A percentile compares a stretch with the other conserved stretches of the same genome.
phyloP scores from a whole-genome alignment of 257 asterid species.

The Solanum etuberosum region DNA sequence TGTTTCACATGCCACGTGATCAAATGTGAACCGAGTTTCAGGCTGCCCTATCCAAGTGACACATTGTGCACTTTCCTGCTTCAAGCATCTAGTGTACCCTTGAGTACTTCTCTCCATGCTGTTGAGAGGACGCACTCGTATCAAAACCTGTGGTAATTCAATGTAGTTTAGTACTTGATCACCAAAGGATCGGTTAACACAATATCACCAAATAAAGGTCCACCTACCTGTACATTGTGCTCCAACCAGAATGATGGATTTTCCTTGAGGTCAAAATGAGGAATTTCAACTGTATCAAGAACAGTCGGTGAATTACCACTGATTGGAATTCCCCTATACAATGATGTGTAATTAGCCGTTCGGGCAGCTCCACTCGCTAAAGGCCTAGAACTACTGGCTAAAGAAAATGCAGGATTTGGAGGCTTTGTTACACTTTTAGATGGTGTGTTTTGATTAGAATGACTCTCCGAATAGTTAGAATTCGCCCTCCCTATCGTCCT shows the following conservation, averaged over 20 bases:
- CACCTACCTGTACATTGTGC: conserved; percentile 86
- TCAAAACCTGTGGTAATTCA: conserved; percentile 51
- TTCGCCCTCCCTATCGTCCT: conserved; percentile 44
- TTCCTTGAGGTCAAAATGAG: conserved; percentile 78
- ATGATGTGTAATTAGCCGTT: conserved; percentile 41
- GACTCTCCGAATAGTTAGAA: conserved; percentile 59
- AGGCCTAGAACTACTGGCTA: conserved; percentile 61
- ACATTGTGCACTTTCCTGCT: conserved; percentile 84
- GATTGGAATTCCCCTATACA: conserved; percentile 56
- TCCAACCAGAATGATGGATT: conserved; percentile 95
- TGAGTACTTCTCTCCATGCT: conserved; percentile 55
- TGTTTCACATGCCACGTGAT: conserved; percentile 90
- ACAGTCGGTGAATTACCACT: conserved; percentile 31
- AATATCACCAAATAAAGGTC: background rate
- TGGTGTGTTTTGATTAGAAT: conserved; percentile 75
- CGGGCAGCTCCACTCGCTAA: conserved; percentile 42
- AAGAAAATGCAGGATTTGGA: conserved; percentile 41
- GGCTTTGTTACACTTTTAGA: conserved; percentile 81
- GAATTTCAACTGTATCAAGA: conserved; percentile 68
- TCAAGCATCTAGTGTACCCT: conserved; percentile 72
- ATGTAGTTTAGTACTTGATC: background rate
- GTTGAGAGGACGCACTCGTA: conserved; percentile 80
- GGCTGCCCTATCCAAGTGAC: conserved; percentile 95
- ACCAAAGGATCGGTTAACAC: background rate
- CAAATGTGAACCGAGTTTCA: conserved; percentile 81